Evolutionary conservation across 228 moss, liverwort and hornwort genomes (phyloP).

Genomic region (Sphagnum magellanicum): DNA sequence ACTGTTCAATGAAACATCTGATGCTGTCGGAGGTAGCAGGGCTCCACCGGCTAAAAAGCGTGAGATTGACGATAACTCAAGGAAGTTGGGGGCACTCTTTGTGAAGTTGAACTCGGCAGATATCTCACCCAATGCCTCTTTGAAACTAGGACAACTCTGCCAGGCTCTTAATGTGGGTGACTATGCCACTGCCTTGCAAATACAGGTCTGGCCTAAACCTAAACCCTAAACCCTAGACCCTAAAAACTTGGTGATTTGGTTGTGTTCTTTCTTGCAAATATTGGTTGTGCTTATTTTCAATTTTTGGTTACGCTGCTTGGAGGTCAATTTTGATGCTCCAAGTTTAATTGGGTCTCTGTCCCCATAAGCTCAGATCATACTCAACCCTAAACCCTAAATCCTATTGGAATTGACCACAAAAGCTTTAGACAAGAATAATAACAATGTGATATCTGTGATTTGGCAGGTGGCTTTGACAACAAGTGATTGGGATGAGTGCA

Average conservation of each 20-base stretch:
- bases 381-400: no score
- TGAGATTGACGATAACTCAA: conserved; percentile 91
- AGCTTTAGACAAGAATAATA: no score
- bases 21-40: conserved; percentile 64
- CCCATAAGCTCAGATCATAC: no score
- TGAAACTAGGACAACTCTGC: conserved; percentile 80
- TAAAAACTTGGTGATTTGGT: no score
- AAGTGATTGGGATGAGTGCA: conserved; percentile 98
- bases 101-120: conserved; percentile 90
- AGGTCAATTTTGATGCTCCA: no score
- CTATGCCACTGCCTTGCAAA: conserved; percentile 69
- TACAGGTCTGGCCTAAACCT: conserved; percentile 43
- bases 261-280: no score
- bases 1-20: conserved; percentile 81
- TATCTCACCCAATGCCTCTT: conserved; percentile 76
- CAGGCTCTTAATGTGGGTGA: conserved; percentile 70
- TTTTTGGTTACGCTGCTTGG: no score
- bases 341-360: no score
- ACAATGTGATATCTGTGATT: no score
- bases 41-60: conserved; percentile 82
- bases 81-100: conserved; percentile 84
- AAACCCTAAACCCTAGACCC: no score
- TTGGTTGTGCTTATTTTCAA: no score
- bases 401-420: no score
- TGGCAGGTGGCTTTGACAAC: conserved; percentile 88